Evolutionary conservation across 495 filamentous ascomycete genomes (phyloP).

Genomic region (Xylaria venustula): DNA sequence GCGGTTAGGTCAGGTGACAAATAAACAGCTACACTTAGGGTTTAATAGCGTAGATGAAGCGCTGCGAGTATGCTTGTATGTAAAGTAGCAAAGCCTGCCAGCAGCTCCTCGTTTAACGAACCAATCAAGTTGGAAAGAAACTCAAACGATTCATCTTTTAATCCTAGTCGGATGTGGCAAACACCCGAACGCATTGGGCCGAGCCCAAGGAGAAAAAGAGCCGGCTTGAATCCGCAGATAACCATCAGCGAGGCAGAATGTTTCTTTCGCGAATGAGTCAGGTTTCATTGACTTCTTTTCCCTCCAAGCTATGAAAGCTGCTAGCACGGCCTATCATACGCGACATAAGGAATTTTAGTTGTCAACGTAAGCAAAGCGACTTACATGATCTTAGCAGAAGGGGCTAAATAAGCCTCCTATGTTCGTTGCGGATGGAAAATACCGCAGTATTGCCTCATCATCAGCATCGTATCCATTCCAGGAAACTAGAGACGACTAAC

Average conservation of each 20-base stretch:
- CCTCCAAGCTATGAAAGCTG: background rate
- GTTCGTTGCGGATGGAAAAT: background rate
- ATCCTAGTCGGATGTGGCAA: background rate
- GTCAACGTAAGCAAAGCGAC: background rate
- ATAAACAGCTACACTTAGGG: background rate
- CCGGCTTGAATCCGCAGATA: background rate
- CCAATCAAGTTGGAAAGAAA: background rate
- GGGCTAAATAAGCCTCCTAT: background rate
- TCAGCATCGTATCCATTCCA: background rate
- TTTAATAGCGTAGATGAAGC: background rate
- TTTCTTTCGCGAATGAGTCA: background rate
- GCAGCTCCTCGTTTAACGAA: background rate
- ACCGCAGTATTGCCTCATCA: background rate
- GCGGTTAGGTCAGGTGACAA: background rate
- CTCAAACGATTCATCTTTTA: background rate
- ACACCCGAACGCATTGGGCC: background rate
- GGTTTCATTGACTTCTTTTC: background rate
- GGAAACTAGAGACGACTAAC: background rate
- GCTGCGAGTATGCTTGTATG: background rate
- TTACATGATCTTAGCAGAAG: background rate
- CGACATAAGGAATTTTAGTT: background rate
- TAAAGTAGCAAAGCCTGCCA: background rate
- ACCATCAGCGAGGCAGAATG: background rate
- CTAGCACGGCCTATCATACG: background rate
- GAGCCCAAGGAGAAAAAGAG: background rate